Base-by-base conservation (phyloP, 2,329 filamentous ascomycete genomes). In the Raffaelea albimanens region DNA sequence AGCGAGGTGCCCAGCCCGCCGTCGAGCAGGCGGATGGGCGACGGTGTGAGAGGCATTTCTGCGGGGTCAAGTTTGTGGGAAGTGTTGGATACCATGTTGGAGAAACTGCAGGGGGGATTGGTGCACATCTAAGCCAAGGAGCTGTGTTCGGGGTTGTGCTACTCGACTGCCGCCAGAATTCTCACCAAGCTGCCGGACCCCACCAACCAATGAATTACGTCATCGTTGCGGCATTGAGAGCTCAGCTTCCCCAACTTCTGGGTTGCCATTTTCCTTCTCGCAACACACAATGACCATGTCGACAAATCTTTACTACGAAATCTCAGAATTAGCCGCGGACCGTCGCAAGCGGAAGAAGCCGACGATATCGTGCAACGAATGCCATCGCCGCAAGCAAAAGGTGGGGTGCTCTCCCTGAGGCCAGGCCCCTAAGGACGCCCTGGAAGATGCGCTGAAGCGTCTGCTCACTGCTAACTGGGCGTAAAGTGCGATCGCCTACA, bases 1-100 rank as follows among this genome's bases (percentile, higher is more conserved):
- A 85, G 76, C 1, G 79, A 77, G 3, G 82, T 85, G 31, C 82
- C 82, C 20, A 85, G 71, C 8, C 82, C 82, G 46, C 82, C 82
- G 58, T 85, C 82, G 36, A 85, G 71, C 43, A 85, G 20, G 14
- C 40, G 46, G 18, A 51, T 41, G 21, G 45, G 49, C 5, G 36
- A 43, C 7, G 40, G 41, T 5, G 48, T 10, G 1, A 40, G 34
- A 5, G 34, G 16, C 40, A 43, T 47, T 21, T n/a, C 16, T 3
- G 25, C 13, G 25, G 16, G 4, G 8, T n/a, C 44, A 42, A 16
- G 22, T 4, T 22, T 9, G n/a, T n/a, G 40, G 19, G 19, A n/a
- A 19, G 9, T 11, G 14, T 20, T 10, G 18, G 14, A 20, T 13
- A n/a, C 8, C 13, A 20, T 4, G 43, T 5, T 22, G 36, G 31